Evolutionary conservation across 352 stramenopile species (phyloP), one percentile per base, ranked within the genome.

Genomic region (Phytophthora pistaciae): DNA sequence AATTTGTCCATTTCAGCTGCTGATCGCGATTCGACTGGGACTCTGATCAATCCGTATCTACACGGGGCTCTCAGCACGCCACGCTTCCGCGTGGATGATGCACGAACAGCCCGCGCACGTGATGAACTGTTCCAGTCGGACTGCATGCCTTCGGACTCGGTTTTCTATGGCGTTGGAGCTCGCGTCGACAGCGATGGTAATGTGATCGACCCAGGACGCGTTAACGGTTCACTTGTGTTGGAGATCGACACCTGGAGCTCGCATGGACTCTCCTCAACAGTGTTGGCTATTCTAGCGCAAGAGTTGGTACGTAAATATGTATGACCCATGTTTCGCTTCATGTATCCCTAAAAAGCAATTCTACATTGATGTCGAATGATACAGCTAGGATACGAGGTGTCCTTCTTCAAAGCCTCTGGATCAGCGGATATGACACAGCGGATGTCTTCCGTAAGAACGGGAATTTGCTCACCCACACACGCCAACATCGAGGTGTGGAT

Each of bases 201-300:
- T 8, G 59, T 83, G 8, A 21, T 72, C 7, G 29, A 85, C 16
- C 48, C 48, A 3, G 80, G 78, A n/a, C 62, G 63, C 20, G 70
- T 78, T 6, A 83, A 84, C 21, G 75, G 78, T 1, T 73, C 80
- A 2, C 60, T 92, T n/a, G 57, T 88, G 6, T 27, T 91, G 29
- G 82, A 92, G 60, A 50, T 84, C 20, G 66, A 79, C 20, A 67
- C 50, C 3, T 91, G 80, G 79, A 61, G 63, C 3, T 81, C 82
- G 0, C 70, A 85, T n/a, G 42, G 33, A 9, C 58, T 92, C 3
- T 73, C 79, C 4, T 70, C 79, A 2, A 64, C 83, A 31, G 59
- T 87, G 10, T 74, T 87, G 18, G 61, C 84, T 3, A 90, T 92
- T 50, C 54, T 92, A 16, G 72, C 74, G 0, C 70, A 82, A 29